A percentile compares a stretch with the other conserved stretches of the same genome.
phyloP scores from a whole-genome alignment of 2,329 filamentous ascomycete genomes.

The Ceratocystis cubensis region DNA sequence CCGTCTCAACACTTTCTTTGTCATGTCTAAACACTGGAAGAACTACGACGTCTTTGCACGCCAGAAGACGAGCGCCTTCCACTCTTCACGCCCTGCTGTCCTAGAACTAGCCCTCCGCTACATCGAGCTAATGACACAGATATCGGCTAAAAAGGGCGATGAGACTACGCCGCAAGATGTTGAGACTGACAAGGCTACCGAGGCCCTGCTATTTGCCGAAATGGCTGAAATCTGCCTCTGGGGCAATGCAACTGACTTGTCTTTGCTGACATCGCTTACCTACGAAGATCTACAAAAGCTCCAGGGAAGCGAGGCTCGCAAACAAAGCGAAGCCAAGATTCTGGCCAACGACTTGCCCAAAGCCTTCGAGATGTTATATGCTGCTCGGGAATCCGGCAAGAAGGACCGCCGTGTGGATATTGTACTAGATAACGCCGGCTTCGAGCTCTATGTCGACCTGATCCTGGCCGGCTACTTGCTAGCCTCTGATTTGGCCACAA shows the following conservation, averaged over 20 bases:
- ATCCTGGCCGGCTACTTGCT: slow-evolving; percentile 84
- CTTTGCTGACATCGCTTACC: slow-evolving; percentile 73
- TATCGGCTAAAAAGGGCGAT: slow-evolving; percentile 44
- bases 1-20: slow-evolving; percentile 70
- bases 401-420: slow-evolving; percentile 58
- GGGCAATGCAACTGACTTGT: slow-evolving; percentile 93
- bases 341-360: slow-evolving; percentile 69
- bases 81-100: slow-evolving; percentile 76
- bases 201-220: slow-evolving; percentile 70
- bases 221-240: slow-evolving; percentile 96
- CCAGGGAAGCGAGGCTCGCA: slow-evolving; percentile 77
- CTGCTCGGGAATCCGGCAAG: slow-evolving; percentile 42
- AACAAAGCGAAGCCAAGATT: slow-evolving; percentile 82
- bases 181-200: slow-evolving; percentile 43
- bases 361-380: slow-evolving; percentile 56
- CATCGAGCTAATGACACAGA: slow-evolving; percentile 47
- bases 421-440: slow-evolving; percentile 91
- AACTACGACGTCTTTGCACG: slow-evolving; percentile 77
- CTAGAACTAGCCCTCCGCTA: slow-evolving; percentile 72
- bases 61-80: slow-evolving; percentile 86
- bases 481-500: slow-evolving; percentile 70
- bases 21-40: slow-evolving; percentile 69
- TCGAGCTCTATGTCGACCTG: slow-evolving; percentile 92
- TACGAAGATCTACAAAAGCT: slow-evolving; percentile 97
- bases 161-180: slow-evolving; percentile 31